Conservation (phyloP, 2,329 filamentous ascomycete species). For the Hyphodiscus sp. region DNA sequence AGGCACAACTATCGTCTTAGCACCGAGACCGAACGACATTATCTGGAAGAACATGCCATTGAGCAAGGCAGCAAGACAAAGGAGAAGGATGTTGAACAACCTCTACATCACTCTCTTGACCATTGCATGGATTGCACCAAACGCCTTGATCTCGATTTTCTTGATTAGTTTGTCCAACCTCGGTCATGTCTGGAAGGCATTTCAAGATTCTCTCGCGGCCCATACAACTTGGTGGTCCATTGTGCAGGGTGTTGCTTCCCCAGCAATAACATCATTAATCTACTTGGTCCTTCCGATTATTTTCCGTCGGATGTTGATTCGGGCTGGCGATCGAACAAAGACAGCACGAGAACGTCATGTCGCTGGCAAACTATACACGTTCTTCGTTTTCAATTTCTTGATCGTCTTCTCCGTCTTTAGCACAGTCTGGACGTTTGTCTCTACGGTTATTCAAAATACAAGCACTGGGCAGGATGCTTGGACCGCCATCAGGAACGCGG, state of each 20-base stretch:
- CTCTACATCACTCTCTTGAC: slow-evolving; percentile 80
- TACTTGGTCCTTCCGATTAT: slow-evolving; percentile 86
- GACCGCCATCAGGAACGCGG: slow-evolving; percentile 57
- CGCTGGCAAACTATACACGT: slow-evolving; percentile 81
- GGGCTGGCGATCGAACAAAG: slow-evolving; percentile 84
- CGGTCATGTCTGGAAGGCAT: slow-evolving; percentile 71
- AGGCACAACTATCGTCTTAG: slow-evolving; percentile 69
- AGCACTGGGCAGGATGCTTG: slow-evolving; percentile 54
- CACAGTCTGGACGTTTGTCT: slow-evolving; percentile 68
- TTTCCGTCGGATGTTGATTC: slow-evolving; percentile 79
- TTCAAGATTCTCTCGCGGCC: slow-evolving; percentile 55
- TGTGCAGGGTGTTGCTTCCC: slow-evolving; percentile 86
- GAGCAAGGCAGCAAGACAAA: slow-evolving; percentile 58
- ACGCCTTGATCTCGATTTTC: slow-evolving; percentile 92
- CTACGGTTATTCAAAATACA: slow-evolving; percentile 55
- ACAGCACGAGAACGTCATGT: slow-evolving; percentile 90
- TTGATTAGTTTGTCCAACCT: slow-evolving; percentile 79
- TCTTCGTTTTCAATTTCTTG: slow-evolving; percentile 97
- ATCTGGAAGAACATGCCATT: slow-evolving; percentile 93
- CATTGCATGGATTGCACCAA: slow-evolving; percentile 80
- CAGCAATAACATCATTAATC: slow-evolving; percentile 77
- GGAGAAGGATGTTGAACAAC: slow-evolving; percentile 71
- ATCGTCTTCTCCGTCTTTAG: slow-evolving; percentile 91
- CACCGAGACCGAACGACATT: slow-evolving; percentile 82
- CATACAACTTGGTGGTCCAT: slow-evolving; percentile 72